Evolutionary conservation across 805 yeast species (phyloP), one percentile per base, ranked within the genome.

Genomic region (Cyberlindnera subsufficiens): DNA sequence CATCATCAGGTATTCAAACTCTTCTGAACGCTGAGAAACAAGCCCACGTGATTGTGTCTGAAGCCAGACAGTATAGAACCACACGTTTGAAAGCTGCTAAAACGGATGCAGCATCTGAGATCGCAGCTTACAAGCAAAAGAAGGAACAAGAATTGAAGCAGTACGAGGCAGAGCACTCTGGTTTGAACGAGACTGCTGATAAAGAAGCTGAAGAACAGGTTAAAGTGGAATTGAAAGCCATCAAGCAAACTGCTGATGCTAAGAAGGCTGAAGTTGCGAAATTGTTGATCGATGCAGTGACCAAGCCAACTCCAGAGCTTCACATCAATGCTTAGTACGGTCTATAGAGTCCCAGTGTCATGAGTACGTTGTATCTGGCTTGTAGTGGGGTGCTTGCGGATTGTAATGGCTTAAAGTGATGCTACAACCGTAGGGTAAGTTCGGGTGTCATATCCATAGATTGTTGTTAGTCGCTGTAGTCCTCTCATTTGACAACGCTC

Each of bases 11-110:
- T 11, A 56, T 56, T 36, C 55, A 52, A 39, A 55, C 57, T 3
- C 47, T 52, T 17, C 53, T 55, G 39, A 44, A 85, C 74, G 95
- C 98, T 49, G 99, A 93, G 71, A 88, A 86, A 68, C 91, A 87
- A 58, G 98, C 99, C n/a, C 97, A 95, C 56, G 90, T 82, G 55
- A 86, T 90, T 51, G 98, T 93, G 48, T 76, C 90, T 58, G 84
- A 85, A 62, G 97, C 99, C 19, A 86, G 98, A 74, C 76, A 82
- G 56, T 88, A 83, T 71, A 87, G 96, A 67, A 76, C 93, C 34
- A 82, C 78, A 53, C 85, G 89, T 52, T 75, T 93, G 63, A 93
- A 91, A 77, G 90, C 93, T 37, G 96, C 98, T 41, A 91, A 89
- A 71, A 69, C 82, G 19, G 98, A 93, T 64, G 99, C 99, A 31